These are phyloP conservation scores for Blumeriella jaapii DNA, from an alignment of 2,329 filamentous ascomycete species.

Conservation along the genomic window DNA sequence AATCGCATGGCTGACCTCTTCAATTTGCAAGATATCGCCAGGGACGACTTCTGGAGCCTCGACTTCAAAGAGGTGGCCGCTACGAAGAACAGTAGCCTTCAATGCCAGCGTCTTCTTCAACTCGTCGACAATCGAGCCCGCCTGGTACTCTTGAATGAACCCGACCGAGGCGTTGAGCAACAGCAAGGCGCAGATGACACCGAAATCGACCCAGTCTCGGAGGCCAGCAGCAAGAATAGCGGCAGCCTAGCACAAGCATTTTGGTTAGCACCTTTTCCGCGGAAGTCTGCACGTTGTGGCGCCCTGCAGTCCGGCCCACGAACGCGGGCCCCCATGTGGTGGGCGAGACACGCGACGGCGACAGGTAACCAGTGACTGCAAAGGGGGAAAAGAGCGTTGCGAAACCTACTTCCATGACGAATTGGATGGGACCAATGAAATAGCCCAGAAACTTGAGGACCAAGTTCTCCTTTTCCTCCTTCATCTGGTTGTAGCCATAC, in stretches of 20 bases:
- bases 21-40: conserved; percentile 80
- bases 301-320: neutral
- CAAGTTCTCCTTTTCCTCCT: conserved; percentile 79
- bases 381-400: conserved; percentile 5
- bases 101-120: conserved; percentile 83
- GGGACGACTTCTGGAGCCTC: conserved; percentile 77
- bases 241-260: conserved; percentile 35
- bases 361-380: conserved; percentile 6
- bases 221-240: conserved; percentile 75
- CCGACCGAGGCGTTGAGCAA: conserved; percentile 77
- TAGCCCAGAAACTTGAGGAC: conserved; percentile 72
- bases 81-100: conserved; percentile 78
- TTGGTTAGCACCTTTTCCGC: conserved; percentile 10
- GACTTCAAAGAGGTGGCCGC: conserved; percentile 65
- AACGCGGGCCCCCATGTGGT: neutral
- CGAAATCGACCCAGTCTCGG: conserved; percentile 84
- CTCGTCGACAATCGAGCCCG: conserved; percentile 81
- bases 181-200: conserved; percentile 76
- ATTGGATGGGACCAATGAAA: conserved; percentile 83
- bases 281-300: neutral
- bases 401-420: conserved; percentile 73
- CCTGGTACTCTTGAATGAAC: conserved; percentile 84
- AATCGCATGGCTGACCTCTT: conserved; percentile 49
- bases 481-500: conserved; percentile 81
- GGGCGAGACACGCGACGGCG: neutral